Conservation (phyloP, 2,329 filamentous ascomycete species). For the Aspergillus uvarum region DNA sequence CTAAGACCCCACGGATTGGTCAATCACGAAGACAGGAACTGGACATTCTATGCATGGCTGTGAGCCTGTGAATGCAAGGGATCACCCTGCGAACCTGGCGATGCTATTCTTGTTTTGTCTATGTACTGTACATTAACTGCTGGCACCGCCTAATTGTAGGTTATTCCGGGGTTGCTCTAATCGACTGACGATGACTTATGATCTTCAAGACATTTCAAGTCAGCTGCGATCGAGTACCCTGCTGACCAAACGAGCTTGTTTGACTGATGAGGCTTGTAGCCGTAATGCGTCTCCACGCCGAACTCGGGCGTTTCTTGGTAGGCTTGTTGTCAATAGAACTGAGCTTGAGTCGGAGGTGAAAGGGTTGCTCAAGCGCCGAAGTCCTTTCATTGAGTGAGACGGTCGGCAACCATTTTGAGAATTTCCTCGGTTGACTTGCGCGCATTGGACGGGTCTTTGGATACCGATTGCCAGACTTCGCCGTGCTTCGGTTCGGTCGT, state of each 20-base stretch:
- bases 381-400: constrained; percentile 16
- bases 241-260: not conserved
- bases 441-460: constrained; percentile 83
- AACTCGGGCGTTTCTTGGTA: not conserved
- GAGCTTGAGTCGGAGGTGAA: not conserved
- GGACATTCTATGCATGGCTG: not conserved
- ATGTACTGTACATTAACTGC: constrained; percentile 5
- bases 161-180: not conserved
- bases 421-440: constrained; percentile 75
- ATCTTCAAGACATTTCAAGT: not conserved
- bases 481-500: constrained; percentile 87
- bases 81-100: not conserved
- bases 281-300: not conserved
- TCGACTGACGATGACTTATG: not conserved
- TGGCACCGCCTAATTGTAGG: not conserved
- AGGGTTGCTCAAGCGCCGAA: not conserved
- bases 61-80: not conserved
- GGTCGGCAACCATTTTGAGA: constrained; percentile 70
- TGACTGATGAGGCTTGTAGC: not conserved
- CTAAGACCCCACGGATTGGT: not conserved
- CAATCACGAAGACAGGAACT: not conserved
- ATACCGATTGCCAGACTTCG: constrained; percentile 82
- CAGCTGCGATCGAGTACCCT: not conserved
- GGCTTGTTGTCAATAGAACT: not conserved
- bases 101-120: not conserved